A percentile compares a stretch with the other conserved stretches of the same genome.
These are phyloP conservation scores for Adansonia rubrostipa DNA, from an alignment of 441 rosid species.

Conservation along the genomic window DNA sequence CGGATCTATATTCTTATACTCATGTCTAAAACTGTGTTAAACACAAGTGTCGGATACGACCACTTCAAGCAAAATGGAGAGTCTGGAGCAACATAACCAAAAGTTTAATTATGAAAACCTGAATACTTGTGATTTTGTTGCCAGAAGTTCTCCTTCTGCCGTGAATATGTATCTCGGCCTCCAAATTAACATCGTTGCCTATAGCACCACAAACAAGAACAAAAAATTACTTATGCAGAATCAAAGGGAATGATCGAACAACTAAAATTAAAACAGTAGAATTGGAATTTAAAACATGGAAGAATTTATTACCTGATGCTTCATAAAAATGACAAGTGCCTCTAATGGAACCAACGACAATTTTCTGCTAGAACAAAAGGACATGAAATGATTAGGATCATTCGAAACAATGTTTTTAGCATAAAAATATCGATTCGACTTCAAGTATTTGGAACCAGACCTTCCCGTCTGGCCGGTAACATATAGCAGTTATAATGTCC, in stretches of 20 bases:
- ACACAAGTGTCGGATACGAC: too few species aligned
- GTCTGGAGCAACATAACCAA: too few species aligned
- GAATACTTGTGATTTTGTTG: conserved; percentile 73
- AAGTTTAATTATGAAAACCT: conserved; percentile 39
- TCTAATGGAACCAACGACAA: conserved; percentile 64
- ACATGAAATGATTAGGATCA: conserved; percentile 16
- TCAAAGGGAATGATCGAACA: not conserved
- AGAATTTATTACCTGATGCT: conserved; percentile 45
- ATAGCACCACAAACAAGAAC: not conserved
- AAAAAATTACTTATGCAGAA: not conserved
- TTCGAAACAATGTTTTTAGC: not conserved
- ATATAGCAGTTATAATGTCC: conserved; percentile 72
- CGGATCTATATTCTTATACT: too few species aligned
- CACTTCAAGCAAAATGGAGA: too few species aligned
- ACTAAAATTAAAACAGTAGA: not conserved
- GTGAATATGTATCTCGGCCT: conserved; percentile 48
- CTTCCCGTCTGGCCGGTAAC: conserved; percentile 75
- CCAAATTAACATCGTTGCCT: conserved; percentile 55
- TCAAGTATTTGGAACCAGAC: conserved; percentile 39
- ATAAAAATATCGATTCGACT: not conserved
- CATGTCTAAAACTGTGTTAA: too few species aligned
- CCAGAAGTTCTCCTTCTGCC: conserved; percentile 52
- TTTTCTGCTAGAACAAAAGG: conserved; percentile 53
- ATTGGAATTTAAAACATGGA: not conserved
- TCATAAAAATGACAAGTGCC: conserved; percentile 76